These are phyloP conservation scores for Thielaviopsis ethacetica DNA, from an alignment of 2,329 filamentous ascomycete species.

Conservation along the genomic window DNA sequence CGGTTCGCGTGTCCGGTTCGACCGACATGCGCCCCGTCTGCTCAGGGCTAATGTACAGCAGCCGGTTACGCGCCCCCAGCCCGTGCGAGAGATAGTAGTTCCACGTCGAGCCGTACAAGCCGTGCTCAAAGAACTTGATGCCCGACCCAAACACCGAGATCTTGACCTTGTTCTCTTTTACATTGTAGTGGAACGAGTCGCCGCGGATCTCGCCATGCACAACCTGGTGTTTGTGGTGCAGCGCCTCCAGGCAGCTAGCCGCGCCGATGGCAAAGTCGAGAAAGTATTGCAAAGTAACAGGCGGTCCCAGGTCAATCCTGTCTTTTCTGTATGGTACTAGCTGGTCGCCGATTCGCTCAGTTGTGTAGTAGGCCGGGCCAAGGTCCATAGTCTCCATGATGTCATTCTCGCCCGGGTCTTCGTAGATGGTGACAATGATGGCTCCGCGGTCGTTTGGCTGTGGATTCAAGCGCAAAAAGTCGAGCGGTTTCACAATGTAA, in stretches of 20 bases:
- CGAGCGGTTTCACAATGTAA: conserved; percentile 67
- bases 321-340: conserved; percentile 29
- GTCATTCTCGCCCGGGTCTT: conserved; percentile 59
- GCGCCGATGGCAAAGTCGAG: conserved; percentile 85
- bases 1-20: conserved; percentile 79
- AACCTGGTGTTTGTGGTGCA: conserved; percentile 77
- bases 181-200: conserved; percentile 79
- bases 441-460: conserved; percentile 51
- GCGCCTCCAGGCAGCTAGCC: conserved; percentile 66
- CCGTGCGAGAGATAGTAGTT: conserved; percentile 59
- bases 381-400: conserved; percentile 56
- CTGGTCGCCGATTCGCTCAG: conserved; percentile 33
- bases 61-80: conserved; percentile 70
- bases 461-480: conserved; percentile 55
- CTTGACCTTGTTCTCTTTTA: conserved; percentile 53
- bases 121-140: conserved; percentile 76
- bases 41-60: conserved; percentile 85
- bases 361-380: conserved; percentile 56
- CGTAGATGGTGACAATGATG: conserved; percentile 69
- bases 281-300: conserved; percentile 59
- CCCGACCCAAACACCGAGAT: conserved; percentile 78
- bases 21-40: conserved; percentile 87
- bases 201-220: conserved; percentile 83
- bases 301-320: conserved; percentile 33
- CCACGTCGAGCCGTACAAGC: conserved; percentile 75